Percentiles rank a stretch among this genome's conserved stretches.
Conservation (phyloP, 73 alveolate genomes). For the Paramecium sexaurelia region DNA sequence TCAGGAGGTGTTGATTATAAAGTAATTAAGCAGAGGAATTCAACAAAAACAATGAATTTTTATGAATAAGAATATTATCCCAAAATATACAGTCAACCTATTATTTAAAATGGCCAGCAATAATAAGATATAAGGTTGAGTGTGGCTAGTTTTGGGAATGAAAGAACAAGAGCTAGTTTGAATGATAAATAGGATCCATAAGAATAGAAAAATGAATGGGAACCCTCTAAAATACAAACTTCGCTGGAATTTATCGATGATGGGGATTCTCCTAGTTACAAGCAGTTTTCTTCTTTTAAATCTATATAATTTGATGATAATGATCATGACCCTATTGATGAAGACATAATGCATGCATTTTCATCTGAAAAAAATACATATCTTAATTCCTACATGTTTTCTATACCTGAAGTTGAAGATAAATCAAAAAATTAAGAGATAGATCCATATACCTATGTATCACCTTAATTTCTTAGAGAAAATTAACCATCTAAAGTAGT, state of each 20-base stretch:
- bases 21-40: not conserved
- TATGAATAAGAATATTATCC: not conserved
- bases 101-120: not conserved
- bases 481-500: slow-evolving; percentile 62
- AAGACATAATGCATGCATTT: not conserved
- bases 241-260: slow-evolving; percentile 3
- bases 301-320: slow-evolving; percentile 44
- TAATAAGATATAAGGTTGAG: not conserved
- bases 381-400: not conserved
- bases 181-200: not conserved
- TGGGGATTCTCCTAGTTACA: not conserved
- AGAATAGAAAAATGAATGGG: slow-evolving; percentile 13
- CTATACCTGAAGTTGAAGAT: slow-evolving; percentile 44
- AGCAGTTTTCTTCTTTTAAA: not conserved
- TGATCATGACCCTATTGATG: slow-evolving; percentile 16
- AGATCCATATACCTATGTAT: slow-evolving; percentile 63
- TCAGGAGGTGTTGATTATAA: slow-evolving; percentile 70
- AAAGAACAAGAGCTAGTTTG: slow-evolving; percentile 12
- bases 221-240: not conserved
- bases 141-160: not conserved
- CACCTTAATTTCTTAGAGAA: slow-evolving; percentile 57
- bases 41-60: not conserved
- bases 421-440: not conserved
- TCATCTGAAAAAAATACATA: not conserved
- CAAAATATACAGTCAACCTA: slow-evolving; percentile 16